These are phyloP conservation scores for Nemania sp. DNA, from an alignment of 2,329 filamentous ascomycete species.

Conservation along the genomic window DNA sequence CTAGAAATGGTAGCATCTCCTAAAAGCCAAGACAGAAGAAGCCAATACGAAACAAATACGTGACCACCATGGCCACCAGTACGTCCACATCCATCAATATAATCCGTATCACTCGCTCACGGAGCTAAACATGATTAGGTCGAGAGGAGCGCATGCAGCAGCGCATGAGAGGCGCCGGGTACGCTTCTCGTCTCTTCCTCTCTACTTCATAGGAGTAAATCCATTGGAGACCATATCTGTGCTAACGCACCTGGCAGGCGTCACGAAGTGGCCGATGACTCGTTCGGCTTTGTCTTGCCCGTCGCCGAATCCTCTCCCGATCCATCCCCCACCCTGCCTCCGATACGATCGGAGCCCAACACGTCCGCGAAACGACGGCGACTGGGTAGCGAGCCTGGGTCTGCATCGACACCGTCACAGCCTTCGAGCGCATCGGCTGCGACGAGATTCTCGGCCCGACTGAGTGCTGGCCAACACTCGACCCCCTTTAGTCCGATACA, in stretches of 20 bases:
- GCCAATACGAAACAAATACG: neutral
- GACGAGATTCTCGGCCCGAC: conserved; percentile 24
- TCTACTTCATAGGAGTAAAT: no score
- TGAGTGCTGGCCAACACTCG: conserved; percentile 27
- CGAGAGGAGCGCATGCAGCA: conserved; percentile 67
- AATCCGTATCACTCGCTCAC: conserved; percentile 5
- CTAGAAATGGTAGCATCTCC: conserved; percentile 4
- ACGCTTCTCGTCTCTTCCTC: conserved; percentile 36
- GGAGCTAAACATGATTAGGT: conserved; percentile 43
- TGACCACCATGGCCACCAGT: conserved; percentile 43
- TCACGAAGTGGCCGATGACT: conserved; percentile 63
- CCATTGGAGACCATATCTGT: neutral
- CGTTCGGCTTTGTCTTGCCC: conserved; percentile 59
- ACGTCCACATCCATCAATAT: conserved; percentile 24
- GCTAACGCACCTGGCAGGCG: conserved; percentile 45
- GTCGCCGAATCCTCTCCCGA: conserved; percentile 37
- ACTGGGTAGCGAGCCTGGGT: conserved; percentile 35
- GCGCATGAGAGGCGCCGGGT: conserved; percentile 69
- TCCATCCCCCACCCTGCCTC: conserved; percentile 31
- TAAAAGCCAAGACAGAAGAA: neutral
- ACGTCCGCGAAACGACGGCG: conserved; percentile 54
- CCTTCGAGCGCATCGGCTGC: conserved; percentile 34
- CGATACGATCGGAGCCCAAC: conserved; percentile 49
- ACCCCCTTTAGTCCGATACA: neutral
- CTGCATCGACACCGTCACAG: conserved; percentile 21